Base-by-base conservation (phyloP, 176 grass and related monocot genomes). In the Oryza glumipatula region DNA sequence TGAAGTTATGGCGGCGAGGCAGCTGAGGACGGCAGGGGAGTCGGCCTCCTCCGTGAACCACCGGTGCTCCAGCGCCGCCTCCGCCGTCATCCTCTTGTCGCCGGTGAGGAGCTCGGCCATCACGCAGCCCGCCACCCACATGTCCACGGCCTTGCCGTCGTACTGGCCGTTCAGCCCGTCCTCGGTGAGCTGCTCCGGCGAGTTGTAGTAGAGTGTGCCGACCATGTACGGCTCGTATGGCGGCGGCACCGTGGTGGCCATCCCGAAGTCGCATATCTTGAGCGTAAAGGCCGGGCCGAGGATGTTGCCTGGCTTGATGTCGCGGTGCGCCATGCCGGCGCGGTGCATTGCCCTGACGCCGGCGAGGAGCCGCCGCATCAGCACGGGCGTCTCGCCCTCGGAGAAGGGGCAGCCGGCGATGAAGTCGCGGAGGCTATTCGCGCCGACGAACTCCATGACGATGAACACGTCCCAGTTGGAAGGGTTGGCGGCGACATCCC, bases 21-120 rank as follows among this genome's bases (percentile, higher is more conserved):
- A 16, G 16, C 19, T 19, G 16, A 56, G 51, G 15, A 56, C 51
- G 16, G 51, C 51, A 56, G 51, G 51, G 4, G 16, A 56, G 51
- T 46, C 41, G 8, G 26, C n/a, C 60, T 23, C n/a, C 47, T 74
- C 26, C 14, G 8, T 21, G 54, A 63, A 77, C 75, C 75, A 77
- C 54, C 75, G 54, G 75, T 77, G 75, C 75, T 77, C 33, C 33
- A 77, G 75, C 4, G 54, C 75, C 23, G 36, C 35, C 3, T 33
- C 54, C 11, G 75, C 54, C 6, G 54, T 77, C 33, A 77, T 38
- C 36, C 36, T 63, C 75, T 77, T 3, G 11, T 41, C 3, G 8
- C 9, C 61, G 2, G 61, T 26, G 61, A 65, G 22, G 61, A 65
- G 61, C 61, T 65, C 61, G 3, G 15, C 3, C 61, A 65, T 65